Base-by-base conservation (phyloP, 306 rosid species). In the Comarum palustre region DNA sequence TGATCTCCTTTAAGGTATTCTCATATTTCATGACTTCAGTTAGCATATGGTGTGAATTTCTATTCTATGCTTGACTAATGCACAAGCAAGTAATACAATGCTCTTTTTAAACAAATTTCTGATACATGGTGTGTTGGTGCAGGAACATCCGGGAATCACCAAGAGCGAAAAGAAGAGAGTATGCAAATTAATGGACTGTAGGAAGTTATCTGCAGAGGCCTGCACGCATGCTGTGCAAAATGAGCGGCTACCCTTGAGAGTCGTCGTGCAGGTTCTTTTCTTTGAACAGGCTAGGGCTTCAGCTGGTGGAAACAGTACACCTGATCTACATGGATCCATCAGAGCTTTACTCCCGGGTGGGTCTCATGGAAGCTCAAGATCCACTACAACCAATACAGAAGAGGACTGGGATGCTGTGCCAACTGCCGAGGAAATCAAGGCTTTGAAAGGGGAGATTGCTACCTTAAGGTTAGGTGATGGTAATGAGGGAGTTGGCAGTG, bases 161-260 rank as follows among this genome's bases (percentile, higher is more conserved):
- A 94, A 94, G 87, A 87, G 91, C 6, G 98, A 89, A 79, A 86
- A 80, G 80, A 94, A 94, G 82, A 87, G 81, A 82, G 85, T 94
- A 77, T 94, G 98, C 47, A 83, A 85, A 76, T 74, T 94, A 80
- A 94, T 91, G 98, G 92, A 91, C 83, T 91, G 98, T 88, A 77
- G 87, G 75, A 94, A 87, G 85, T 74, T 94, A 67, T 91, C 98
- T 7, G 84, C 85, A 52, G 97, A 89, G 31, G 98, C 97, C 17
- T 89, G 98, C 87, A 86, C 90, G 90, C 98, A 91, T 22, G 98
- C 97, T 0, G 87, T 91, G 65, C 98, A 94, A 86, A 94, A 91
- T 32, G 96, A 94, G 86, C 83, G 97, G 73, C 95, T 94, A 51
- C 98, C 98, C 1, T 65, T 94, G 68, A 89, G 97, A 4, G 90